Evolutionary conservation across 768 basidiomycete species (phyloP).

Genomic region (Boletus reticulatus): DNA sequence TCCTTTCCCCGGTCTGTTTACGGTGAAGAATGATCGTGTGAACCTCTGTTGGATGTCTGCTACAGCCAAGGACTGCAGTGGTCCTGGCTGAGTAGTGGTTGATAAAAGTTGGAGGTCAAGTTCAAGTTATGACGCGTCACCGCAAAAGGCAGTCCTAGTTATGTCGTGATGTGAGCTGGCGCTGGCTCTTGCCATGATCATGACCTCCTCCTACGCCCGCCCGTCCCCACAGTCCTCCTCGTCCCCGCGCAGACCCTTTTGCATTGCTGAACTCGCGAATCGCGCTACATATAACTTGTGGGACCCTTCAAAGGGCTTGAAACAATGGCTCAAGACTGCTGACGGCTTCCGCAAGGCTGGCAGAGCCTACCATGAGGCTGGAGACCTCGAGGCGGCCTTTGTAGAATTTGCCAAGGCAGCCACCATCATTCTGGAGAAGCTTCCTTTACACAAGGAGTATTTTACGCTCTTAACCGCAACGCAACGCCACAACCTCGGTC

Average conservation of each 20-base stretch:
- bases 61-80: no score
- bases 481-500: constrained; percentile 64
- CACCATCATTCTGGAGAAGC: constrained; percentile 72
- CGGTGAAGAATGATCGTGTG: no score
- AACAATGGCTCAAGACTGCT: constrained; percentile 63
- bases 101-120: no score
- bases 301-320: constrained; percentile 59
- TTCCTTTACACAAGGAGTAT: constrained; percentile 74
- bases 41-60: no score
- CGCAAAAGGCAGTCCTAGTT: constrained; percentile 22
- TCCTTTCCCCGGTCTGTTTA: no score
- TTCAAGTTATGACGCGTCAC: neutral
- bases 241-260: constrained; percentile 44
- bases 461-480: constrained; percentile 47
- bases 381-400: constrained; percentile 71
- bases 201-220: constrained; percentile 21
- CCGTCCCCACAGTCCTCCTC: constrained; percentile 14
- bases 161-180: constrained; percentile 13
- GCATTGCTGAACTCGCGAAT: constrained; percentile 67
- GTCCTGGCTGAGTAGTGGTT: no score
- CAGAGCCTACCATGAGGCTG: constrained; percentile 42
- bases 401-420: constrained; percentile 71
- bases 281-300: constrained; percentile 53
- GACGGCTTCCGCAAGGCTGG: constrained; percentile 61
- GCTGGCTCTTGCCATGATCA: constrained; percentile 15